Evolutionary conservation across 73 alveolate genomes (phyloP), one percentile per base, ranked within the genome.

Genomic region (Uronychia setigera): DNA sequence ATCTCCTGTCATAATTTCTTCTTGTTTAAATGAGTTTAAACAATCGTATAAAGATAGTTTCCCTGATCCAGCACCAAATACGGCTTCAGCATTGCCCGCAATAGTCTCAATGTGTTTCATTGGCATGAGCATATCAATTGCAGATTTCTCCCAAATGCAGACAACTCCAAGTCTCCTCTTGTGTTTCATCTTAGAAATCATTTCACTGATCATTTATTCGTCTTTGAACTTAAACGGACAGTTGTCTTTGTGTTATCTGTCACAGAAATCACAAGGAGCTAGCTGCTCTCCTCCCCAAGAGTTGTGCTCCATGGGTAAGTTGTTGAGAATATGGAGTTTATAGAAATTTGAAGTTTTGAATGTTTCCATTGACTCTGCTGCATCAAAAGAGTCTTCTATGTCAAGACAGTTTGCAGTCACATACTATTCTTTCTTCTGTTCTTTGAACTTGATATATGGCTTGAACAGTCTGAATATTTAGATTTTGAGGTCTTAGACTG

Each of bases 11-110:
- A 92, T 88, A 59, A 87, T 91, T 87, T 94, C 96, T 75, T 93
- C 96, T 32, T 92, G 83, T 77, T 95, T 90, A 90, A 93, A 93
- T n/a, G 95, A 92, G 58, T 87, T 88, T 30, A 93, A 86, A 57
- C 97, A 93, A 87, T 93, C 97, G 86, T 87, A 93, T 28, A 93
- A 78, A 14, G 67, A 5, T 5, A 19, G 5, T 19, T 46, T 46
- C n/a, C 67, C 67, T 46, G n/a, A 5, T 46, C 19, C 67, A 5
- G 5, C 19, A 11, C 19, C 67, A 46, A 46, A 46, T 5, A 19
- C 67, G n/a, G 5, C 67, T 46, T 46, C n/a, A n/a, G n/a, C n/a
- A n/a, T n/a, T 11, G 67, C 19, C 67, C 19, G 5, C 67, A 46
- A 46, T 46, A 11, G 5, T 11, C 5, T 46, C 19, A 11, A 46